Conservation (phyloP, 1,284 basidiomycete genomes). For the Neonothopanus nambi region DNA sequence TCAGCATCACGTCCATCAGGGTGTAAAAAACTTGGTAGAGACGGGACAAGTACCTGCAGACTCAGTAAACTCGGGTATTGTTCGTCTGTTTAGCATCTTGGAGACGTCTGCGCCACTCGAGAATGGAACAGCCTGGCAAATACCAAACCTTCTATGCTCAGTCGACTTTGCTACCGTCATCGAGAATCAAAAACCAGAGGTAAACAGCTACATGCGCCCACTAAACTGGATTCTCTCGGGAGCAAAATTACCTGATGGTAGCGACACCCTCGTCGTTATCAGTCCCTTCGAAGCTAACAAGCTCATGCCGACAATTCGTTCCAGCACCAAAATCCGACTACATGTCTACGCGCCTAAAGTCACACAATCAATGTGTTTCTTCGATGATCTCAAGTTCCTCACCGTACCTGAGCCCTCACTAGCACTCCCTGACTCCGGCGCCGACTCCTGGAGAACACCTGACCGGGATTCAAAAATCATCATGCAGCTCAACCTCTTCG, state of each 20-base stretch:
- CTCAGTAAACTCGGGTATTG: too few relatives aligned
- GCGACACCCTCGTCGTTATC: conserved; percentile 33
- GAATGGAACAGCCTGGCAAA: conserved; percentile 8
- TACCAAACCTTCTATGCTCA: conserved; percentile 13
- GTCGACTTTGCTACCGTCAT: conserved; percentile 33
- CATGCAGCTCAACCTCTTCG: too few relatives aligned
- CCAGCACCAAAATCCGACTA: conserved; percentile 33
- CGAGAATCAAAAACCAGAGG: conserved; percentile 38
- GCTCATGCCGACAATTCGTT: conserved; percentile 39
- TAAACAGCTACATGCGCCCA: too few relatives aligned
- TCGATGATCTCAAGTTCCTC: conserved; percentile 40
- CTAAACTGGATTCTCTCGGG: neutral
- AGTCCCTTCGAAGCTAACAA: conserved; percentile 46
- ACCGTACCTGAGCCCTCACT: too few relatives aligned
- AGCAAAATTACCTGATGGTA: neutral
- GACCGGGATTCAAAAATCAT: too few relatives aligned
- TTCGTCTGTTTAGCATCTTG: too few relatives aligned
- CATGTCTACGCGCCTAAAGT: conserved; percentile 44
- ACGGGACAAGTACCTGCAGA: conserved; percentile 9
- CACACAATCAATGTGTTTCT: conserved; percentile 32
- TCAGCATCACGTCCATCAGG: conserved; percentile 17
- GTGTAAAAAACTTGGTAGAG: too few relatives aligned
- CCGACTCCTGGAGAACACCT: conserved; percentile 21
- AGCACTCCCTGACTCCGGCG: too few relatives aligned
- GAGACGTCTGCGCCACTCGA: neutral